Evolutionary conservation across 2,329 filamentous ascomycete species (phyloP).

Genomic region (Spiromastix sp.): DNA sequence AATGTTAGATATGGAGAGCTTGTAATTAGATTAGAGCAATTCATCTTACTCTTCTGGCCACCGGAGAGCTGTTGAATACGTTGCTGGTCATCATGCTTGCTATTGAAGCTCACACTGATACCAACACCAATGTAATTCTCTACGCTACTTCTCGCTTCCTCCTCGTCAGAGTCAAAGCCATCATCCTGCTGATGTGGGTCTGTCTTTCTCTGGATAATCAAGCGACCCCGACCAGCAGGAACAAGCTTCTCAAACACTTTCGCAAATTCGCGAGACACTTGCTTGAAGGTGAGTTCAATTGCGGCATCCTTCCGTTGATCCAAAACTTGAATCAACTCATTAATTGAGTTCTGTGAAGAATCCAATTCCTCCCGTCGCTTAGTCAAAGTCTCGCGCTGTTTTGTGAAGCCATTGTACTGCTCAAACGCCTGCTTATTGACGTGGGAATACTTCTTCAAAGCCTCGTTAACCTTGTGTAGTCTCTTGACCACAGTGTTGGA

Average conservation of each 20-base stretch:
- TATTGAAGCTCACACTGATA: slow-evolving; percentile 97
- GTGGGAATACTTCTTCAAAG: slow-evolving; percentile 90
- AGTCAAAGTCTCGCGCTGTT: slow-evolving; percentile 76
- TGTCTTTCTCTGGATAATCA: slow-evolving; percentile 85
- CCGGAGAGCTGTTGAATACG: slow-evolving; percentile 94
- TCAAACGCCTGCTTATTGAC: slow-evolving; percentile 99
- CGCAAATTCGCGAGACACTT: slow-evolving; percentile 87
- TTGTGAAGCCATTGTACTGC: slow-evolving; percentile 95
- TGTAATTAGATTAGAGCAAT: not conserved
- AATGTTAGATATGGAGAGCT: slow-evolving; percentile 4
- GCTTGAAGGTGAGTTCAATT: slow-evolving; percentile 96
- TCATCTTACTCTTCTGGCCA: slow-evolving; percentile 80
- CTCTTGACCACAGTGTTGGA: slow-evolving; percentile 62
- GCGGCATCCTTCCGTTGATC: slow-evolving; percentile 96
- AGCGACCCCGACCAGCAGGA: slow-evolving; percentile 78
- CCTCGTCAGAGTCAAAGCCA: slow-evolving; percentile 54
- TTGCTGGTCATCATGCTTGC: slow-evolving; percentile 95
- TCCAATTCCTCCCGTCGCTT: slow-evolving; percentile 81
- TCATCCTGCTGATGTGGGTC: slow-evolving; percentile 60
- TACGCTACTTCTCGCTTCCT: slow-evolving; percentile 52
- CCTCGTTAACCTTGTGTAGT: slow-evolving; percentile 83
- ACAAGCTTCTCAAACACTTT: slow-evolving; percentile 92
- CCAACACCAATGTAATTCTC: slow-evolving; percentile 96
- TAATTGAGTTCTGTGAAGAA: slow-evolving; percentile 73
- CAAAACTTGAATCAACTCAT: slow-evolving; percentile 82